A percentile compares a stretch with the other conserved stretches of the same genome.
These are phyloP conservation scores for Boletus rufocinnamomeus DNA, from an alignment of 768 basidiomycete genomes.

Conservation along the genomic window DNA sequence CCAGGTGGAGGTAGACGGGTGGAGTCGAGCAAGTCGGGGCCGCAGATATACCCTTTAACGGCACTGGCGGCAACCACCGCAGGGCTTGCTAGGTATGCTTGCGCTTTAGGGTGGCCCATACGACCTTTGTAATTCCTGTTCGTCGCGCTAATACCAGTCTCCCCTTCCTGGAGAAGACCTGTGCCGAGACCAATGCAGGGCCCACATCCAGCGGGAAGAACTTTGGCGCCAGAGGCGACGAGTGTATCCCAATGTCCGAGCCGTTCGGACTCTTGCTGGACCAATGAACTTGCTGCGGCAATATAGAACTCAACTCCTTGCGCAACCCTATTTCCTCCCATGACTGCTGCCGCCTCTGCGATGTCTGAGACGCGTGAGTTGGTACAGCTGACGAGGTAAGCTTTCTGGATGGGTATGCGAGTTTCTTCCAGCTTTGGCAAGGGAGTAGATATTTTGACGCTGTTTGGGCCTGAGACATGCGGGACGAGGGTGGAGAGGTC, in stretches of 20 bases:
- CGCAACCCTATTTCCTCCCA: conserved; percentile 78
- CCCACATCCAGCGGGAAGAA: conserved; percentile 93
- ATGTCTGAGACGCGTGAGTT: conserved; percentile 97
- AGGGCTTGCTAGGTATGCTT: conserved; percentile 94
- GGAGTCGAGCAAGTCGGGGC: conserved; percentile 70
- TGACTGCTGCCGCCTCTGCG: conserved; percentile 86
- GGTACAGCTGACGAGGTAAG: conserved; percentile 97
- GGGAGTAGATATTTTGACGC: conserved; percentile 95
- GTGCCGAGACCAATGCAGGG: conserved; percentile 97
- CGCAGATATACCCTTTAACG: conserved; percentile 85
- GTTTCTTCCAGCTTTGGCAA: conserved; percentile 77
- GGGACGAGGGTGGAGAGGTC: conserved; percentile 94
- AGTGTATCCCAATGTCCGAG: conserved; percentile 88
- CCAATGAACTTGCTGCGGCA: conserved; percentile 89
- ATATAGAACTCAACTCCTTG: conserved; percentile 96
- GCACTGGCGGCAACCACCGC: conserved; percentile 98
- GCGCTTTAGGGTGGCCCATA: conserved; percentile 95
- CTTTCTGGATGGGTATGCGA: conserved; percentile 87
- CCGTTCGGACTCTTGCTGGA: conserved; percentile 87
- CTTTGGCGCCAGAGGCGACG: conserved; percentile 85
- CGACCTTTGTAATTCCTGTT: conserved; percentile 99
- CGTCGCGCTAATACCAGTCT: conserved; percentile 96
- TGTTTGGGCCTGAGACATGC: conserved; percentile 96
- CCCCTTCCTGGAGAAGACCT: conserved; percentile 90
- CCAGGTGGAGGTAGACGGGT: conserved; percentile 48